Evolutionary conservation across 352 stramenopile genomes (phyloP).

Genomic region (Phytophthora litchii): DNA sequence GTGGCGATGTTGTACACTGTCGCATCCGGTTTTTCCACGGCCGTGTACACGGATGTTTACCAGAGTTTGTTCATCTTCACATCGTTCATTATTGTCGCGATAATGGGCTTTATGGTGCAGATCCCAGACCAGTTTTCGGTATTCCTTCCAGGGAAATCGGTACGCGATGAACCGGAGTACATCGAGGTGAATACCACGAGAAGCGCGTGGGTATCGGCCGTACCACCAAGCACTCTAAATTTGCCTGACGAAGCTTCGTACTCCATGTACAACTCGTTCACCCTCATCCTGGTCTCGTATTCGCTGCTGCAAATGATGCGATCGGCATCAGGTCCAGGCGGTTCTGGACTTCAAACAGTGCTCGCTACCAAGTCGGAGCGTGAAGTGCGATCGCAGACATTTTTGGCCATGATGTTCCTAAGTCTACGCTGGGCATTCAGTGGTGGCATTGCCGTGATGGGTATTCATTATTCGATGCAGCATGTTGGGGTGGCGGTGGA

Average conservation of each 20-base stretch:
- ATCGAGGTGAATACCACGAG: slow-evolving; percentile 58
- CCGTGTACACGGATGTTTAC: slow-evolving; percentile 86
- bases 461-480: slow-evolving; percentile 67
- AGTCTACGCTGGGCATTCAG: slow-evolving; percentile 79
- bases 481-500: slow-evolving; percentile 56
- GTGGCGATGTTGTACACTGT: slow-evolving; percentile 77
- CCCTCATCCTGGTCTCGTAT: slow-evolving; percentile 61
- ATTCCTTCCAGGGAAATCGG: slow-evolving; percentile 55
- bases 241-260: slow-evolving; percentile 58
- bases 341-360: slow-evolving; percentile 72
- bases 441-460: slow-evolving; percentile 71
- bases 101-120: slow-evolving; percentile 61
- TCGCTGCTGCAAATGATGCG: slow-evolving; percentile 70
- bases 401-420: slow-evolving; percentile 76
- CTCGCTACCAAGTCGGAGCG: slow-evolving; percentile 81
- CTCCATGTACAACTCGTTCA: slow-evolving; percentile 81
- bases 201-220: slow-evolving; percentile 51
- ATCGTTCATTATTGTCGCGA: slow-evolving; percentile 68
- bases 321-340: slow-evolving; percentile 68
- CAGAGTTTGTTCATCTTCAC: slow-evolving; percentile 85
- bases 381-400: slow-evolving; percentile 79
- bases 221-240: slow-evolving; percentile 40
- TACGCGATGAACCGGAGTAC: slow-evolving; percentile 41
- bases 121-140: slow-evolving; percentile 63
- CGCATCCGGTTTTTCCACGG: slow-evolving; percentile 69